Evolutionary conservation across 495 filamentous ascomycete genomes (phyloP), one percentile per base, ranked within the genome.

Genomic region (Xylaria sp.): DNA sequence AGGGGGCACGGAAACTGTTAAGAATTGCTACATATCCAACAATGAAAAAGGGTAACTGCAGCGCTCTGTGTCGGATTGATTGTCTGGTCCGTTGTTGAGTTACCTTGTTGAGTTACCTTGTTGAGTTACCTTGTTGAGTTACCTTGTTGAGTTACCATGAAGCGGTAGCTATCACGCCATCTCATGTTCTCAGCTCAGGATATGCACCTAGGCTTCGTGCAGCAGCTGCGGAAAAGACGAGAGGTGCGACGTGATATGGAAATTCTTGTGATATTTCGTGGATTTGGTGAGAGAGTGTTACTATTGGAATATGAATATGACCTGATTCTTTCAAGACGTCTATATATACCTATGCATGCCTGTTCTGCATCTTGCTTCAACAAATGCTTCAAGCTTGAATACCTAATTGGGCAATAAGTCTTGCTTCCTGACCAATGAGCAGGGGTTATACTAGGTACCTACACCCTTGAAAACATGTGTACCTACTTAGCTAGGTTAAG

Each of bases 371-470:
- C 21, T 24, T 3, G 48, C 24, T 17, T 57, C 26, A 15, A 19
- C 53, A 19, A 57, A 8, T 48, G 7, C 15, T 58, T 3, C 55
- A 3, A 58, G 17, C 26, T n/a, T 61, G 17, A 61, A 37, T 41
- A 41, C 58, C 58, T 19, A 24, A 61, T 61, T 61, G 35, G 58
- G 58, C 40, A 61, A 40, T 61, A n/a, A 41, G 33, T 61, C 35
- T 61, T 37, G 31, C 58, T 26, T 19, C 35, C 17, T 40, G 33
- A 4, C 58, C 31, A 61, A 61, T 58, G 53, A 35, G 53, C 50
- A 29, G 26, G 53, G 17, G 53, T n/a, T n/a, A n/a, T n/a, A n/a
- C n/a, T n/a, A 3, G 6, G 3, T 52, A 12, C 3, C 48, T 52
- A 7, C 44, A 52, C 9, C 48, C 48, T 52, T 52, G 48, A 52